Conservation (phyloP, 2,329 filamentous ascomycete genomes). For the Sarocladium oryzae region DNA sequence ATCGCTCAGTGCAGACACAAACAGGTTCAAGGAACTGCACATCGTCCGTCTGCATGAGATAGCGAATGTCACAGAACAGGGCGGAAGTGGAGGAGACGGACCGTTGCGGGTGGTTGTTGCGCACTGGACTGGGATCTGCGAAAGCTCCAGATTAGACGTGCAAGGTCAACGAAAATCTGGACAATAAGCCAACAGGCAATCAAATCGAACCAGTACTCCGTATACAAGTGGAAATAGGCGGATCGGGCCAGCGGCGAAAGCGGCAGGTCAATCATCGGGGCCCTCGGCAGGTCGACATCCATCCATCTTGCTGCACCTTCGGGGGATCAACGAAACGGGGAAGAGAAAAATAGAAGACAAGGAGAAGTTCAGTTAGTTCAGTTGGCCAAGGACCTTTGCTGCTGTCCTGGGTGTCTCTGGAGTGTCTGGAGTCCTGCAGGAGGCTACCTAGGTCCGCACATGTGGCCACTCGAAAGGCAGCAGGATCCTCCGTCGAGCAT, state of each 20-base stretch:
- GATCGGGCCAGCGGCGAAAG: conserved; percentile 8
- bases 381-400: too few relatives aligned
- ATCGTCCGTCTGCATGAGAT: neutral
- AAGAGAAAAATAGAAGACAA: neutral
- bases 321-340: neutral
- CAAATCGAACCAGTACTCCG: neutral
- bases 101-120: neutral
- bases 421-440: neutral
- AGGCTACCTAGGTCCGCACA: too few relatives aligned
- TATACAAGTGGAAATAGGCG: conserved; percentile 4
- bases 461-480: neutral
- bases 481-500: neutral
- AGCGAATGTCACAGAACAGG: neutral
- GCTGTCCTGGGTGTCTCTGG: neutral
- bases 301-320: neutral
- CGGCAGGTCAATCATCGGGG: conserved; percentile 4
- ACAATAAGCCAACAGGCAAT: neutral
- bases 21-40: neutral
- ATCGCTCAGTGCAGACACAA: neutral
- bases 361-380: too few relatives aligned
- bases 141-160: neutral
- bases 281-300: neutral
- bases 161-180: neutral
- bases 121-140: conserved; percentile 3
- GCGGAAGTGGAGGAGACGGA: conserved; percentile 2